A percentile compares a stretch with the other conserved stretches of the same genome.
phyloP scores from a whole-genome alignment of 495 filamentous ascomycete species.

The Aspergillus cavernicola region DNA sequence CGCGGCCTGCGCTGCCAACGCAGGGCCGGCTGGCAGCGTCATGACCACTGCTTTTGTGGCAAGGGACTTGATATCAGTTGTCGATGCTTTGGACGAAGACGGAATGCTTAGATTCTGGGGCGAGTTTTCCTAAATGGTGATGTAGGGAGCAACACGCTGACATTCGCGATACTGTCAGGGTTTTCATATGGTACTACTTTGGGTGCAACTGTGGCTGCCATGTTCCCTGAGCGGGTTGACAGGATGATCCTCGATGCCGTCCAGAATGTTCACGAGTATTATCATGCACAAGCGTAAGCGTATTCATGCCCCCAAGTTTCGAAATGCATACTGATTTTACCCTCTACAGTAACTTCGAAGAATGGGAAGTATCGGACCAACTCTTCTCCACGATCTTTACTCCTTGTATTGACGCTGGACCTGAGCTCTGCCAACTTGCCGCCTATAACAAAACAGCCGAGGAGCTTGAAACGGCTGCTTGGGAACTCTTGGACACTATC shows the following conservation, averaged over 20 bases:
- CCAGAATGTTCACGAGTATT: slow-evolving; percentile 38
- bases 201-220: slow-evolving; percentile 37
- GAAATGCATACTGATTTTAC: neutral
- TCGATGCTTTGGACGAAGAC: slow-evolving; percentile 25
- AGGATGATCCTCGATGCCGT: slow-evolving; percentile 41
- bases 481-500: neutral
- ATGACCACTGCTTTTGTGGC: slow-evolving; percentile 9
- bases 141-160: neutral
- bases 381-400: slow-evolving; percentile 3
- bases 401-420: slow-evolving; percentile 2
- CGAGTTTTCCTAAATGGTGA: slow-evolving; percentile 11
- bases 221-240: slow-evolving; percentile 46
- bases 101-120: slow-evolving; percentile 46
- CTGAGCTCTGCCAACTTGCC: neutral
- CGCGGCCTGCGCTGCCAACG: neutral
- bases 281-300: slow-evolving; percentile 14
- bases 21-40: neutral
- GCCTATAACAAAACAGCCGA: neutral
- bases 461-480: slow-evolving; percentile 5
- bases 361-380: slow-evolving; percentile 2
- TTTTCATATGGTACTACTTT: slow-evolving; percentile 43
- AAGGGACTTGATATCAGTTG: slow-evolving; percentile 3
- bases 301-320: neutral
- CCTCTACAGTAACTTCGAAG: slow-evolving; percentile 2
- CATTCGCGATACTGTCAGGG: slow-evolving; percentile 15